Evolutionary conservation across 179 eudicot species (phyloP), one percentile per base, ranked within the genome.

Genomic region (Silene vulgaris): DNA sequence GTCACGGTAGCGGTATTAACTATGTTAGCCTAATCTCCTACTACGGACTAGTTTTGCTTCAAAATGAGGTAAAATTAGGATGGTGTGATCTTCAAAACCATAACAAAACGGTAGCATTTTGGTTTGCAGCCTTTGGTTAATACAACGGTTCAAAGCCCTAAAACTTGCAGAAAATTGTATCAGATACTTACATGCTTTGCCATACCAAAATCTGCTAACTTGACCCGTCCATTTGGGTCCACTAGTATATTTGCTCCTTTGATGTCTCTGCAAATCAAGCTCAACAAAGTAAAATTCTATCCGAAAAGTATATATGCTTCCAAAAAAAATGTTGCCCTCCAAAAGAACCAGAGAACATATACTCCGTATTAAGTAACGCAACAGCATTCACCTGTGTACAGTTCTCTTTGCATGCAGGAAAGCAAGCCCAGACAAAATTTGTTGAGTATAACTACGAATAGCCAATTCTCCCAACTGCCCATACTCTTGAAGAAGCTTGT

Each of bases 231-330:
- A 82, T 89, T 86, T 11, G 98, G 97, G 76, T 93, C 98, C 74
- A 93, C 98, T 60, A 93, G 98, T 69, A 93, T 90, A 82, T 91
- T 94, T 78, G 98, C 98, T 82, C 98, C 98, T 83, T 94, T 94
- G 76, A 93, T 93, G 78, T 93, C 97, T 87, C 98, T 93, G 87
- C 74, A 80, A 32, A 76, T 37, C 28, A 73, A 56, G 74, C 28
- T 61, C 66, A 82, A 61, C 56, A 64, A 65, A 35, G 60, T 62
- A 76, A 79, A 72, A 72, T 56, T 54, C 21, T 6, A n/a, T 71
- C 62, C 37, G 43, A 29, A 29, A 19, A 72, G 65, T 56, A 28
- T 40, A 26, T 71, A 3, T 72, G 20, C 6, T 14, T 70, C 52
- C 19, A 45, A 43, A 43, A 23, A 8, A 43, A 0, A 43, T 43